These are phyloP conservation scores for Melampsora abietis-canadensis DNA, from an alignment of 1,284 basidiomycete species.

Conservation along the genomic window DNA sequence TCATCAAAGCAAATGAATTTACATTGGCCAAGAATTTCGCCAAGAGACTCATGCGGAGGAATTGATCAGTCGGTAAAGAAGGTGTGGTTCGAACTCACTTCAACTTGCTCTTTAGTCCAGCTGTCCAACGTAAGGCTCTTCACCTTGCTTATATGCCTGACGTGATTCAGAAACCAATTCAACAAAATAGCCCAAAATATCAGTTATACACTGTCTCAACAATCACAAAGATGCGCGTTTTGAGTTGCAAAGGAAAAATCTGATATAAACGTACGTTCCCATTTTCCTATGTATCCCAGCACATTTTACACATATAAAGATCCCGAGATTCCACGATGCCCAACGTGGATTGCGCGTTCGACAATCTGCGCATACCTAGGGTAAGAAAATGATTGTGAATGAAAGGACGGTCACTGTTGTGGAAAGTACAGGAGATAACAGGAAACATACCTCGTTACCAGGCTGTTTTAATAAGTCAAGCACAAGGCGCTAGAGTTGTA, in stretches of 20 bases:
- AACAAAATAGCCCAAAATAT: too few relatives aligned
- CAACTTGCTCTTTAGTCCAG: slow-evolving; percentile 54
- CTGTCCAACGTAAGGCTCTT: slow-evolving; percentile 54
- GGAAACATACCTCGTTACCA: slow-evolving; percentile 16
- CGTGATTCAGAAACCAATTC: neutral
- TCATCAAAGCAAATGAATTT: neutral
- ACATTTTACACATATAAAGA: slow-evolving; percentile 50
- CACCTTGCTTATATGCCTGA: slow-evolving; percentile 52
- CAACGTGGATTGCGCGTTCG: slow-evolving; percentile 50
- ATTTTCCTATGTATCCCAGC: slow-evolving; percentile 54
- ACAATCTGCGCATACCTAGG: slow-evolving; percentile 52
- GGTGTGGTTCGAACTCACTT: slow-evolving; percentile 41
- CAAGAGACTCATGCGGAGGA: neutral
- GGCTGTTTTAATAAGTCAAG: slow-evolving; percentile 34
- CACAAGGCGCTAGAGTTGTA: slow-evolving; percentile 13
- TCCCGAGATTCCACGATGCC: slow-evolving; percentile 51
- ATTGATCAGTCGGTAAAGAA: neutral
- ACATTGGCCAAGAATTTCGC: slow-evolving; percentile 47
- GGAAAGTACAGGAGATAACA: slow-evolving; percentile 3
- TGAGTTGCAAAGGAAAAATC: neutral
- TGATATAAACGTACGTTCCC: slow-evolving; percentile 46
- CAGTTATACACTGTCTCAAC: neutral
- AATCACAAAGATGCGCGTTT: neutral
- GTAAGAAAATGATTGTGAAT: neutral
- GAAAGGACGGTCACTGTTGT: neutral